Conservation (phyloP, 78 protist species). For the Dictyostelium capitatum region DNA sequence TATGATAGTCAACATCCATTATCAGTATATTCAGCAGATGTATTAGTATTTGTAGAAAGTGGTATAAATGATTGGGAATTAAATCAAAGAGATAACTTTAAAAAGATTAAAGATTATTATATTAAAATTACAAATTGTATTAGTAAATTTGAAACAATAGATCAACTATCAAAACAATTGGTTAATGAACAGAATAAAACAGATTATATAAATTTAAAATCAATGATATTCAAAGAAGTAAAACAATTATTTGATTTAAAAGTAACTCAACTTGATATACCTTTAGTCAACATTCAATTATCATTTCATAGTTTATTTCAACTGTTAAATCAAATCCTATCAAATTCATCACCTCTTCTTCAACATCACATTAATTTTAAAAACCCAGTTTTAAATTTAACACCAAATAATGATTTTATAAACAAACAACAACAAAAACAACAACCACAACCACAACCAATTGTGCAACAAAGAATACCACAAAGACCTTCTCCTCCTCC, state of each 20-base stretch:
- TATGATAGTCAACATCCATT: background rate
- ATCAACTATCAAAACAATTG: background rate
- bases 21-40: background rate
- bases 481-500: background rate
- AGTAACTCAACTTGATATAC: slow-evolving; percentile 11
- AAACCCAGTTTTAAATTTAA: background rate
- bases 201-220: background rate
- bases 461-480: background rate
- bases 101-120: background rate
- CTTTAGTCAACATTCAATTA: slow-evolving; percentile 15
- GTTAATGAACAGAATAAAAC: background rate
- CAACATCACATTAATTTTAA: background rate
- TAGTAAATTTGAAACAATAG: background rate
- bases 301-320: slow-evolving; percentile 28
- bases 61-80: background rate
- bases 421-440: background rate
- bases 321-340: background rate
- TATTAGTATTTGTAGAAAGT: background rate
- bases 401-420: slow-evolving; percentile 1
- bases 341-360: background rate
- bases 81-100: background rate
- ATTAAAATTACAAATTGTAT: background rate
- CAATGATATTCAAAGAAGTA: background rate
- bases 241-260: background rate
- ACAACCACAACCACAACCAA: background rate